Conservation (phyloP, 1,284 basidiomycete species). For the Spongiforma sp. region DNA sequence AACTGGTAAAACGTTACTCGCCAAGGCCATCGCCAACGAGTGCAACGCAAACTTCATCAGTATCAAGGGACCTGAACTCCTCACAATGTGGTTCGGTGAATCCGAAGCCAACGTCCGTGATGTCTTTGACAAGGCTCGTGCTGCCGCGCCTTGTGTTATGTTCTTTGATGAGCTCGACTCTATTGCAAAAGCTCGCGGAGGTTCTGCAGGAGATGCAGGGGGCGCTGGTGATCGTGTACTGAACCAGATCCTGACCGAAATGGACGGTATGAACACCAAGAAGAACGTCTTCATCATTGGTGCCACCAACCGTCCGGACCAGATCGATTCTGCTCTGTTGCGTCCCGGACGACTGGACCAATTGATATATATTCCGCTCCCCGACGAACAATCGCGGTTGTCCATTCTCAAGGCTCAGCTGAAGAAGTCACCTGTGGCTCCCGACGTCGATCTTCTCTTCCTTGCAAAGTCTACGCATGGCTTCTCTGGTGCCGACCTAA, state of each 20-base stretch:
- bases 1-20: conserved; percentile 95
- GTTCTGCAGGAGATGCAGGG: conserved; percentile 84
- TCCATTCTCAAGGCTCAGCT: conserved; percentile 92
- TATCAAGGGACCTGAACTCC: conserved; percentile 96
- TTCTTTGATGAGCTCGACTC: conserved; percentile 99
- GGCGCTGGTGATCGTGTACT: conserved; percentile 98
- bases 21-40: conserved; percentile 99
- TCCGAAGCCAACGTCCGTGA: conserved; percentile 99
- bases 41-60: conserved; percentile 99
- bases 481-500: conserved; percentile 99
- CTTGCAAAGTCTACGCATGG: conserved; percentile 95
- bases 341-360: conserved; percentile 99
- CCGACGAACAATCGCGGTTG: conserved; percentile 91
- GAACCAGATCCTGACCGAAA: conserved; percentile 98
- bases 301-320: conserved; percentile 99
- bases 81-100: conserved; percentile 99
- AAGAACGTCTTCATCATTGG: conserved; percentile 99
- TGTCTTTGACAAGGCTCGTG: conserved; percentile 99
- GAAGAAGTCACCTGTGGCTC: conserved; percentile 91
- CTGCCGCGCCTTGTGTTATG: conserved; percentile 99
- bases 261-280: conserved; percentile 99
- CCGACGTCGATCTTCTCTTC: conserved; percentile 88
- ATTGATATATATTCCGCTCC: conserved; percentile 92
- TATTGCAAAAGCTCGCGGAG: conserved; percentile 96
- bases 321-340: conserved; percentile 96